phyloP scores from a whole-genome alignment of 805 yeast genomes.

The Sugiyamaella valdiviana region DNA sequence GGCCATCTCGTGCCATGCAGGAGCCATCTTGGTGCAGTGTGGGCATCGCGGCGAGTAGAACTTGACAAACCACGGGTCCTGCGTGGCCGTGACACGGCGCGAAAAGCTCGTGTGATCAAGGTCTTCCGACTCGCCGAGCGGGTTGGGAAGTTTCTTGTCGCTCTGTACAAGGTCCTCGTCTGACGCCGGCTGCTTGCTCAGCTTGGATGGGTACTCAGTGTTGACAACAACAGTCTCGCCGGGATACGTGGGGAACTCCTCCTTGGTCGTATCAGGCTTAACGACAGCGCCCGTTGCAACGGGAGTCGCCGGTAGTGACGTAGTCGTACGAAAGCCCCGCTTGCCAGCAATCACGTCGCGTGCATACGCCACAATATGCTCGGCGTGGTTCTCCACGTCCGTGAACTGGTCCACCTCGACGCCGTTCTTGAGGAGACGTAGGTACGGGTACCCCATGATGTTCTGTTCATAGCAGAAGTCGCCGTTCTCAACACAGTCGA shows the following conservation, averaged over 20 bases:
- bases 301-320: not conserved
- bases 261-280: not conserved
- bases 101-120: constrained; percentile 27
- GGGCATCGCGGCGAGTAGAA: constrained; percentile 38
- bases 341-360: constrained; percentile 1
- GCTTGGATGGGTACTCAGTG: constrained; percentile 9
- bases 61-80: constrained; percentile 37
- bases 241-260: constrained; percentile 2
- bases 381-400: constrained; percentile 7
- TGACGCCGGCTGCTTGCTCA: not conserved
- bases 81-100: constrained; percentile 23
- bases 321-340: not conserved
- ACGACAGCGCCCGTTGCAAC: constrained; percentile 10
- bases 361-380: constrained; percentile 11
- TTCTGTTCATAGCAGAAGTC: constrained; percentile 72
- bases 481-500: constrained; percentile 80
- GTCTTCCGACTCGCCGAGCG: constrained; percentile 31
- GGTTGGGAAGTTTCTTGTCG: constrained; percentile 19
- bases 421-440: constrained; percentile 51
- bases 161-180: not conserved
- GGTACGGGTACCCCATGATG: constrained; percentile 60
- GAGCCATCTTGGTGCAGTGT: constrained; percentile 33
- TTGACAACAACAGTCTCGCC: constrained; percentile 10
- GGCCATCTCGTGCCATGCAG: constrained; percentile 35
- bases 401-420: constrained; percentile 22